A percentile compares a stretch with the other conserved stretches of the same genome.
Conservation (phyloP, 768 basidiomycete genomes). For the Hysterangium stoloniferum region DNA sequence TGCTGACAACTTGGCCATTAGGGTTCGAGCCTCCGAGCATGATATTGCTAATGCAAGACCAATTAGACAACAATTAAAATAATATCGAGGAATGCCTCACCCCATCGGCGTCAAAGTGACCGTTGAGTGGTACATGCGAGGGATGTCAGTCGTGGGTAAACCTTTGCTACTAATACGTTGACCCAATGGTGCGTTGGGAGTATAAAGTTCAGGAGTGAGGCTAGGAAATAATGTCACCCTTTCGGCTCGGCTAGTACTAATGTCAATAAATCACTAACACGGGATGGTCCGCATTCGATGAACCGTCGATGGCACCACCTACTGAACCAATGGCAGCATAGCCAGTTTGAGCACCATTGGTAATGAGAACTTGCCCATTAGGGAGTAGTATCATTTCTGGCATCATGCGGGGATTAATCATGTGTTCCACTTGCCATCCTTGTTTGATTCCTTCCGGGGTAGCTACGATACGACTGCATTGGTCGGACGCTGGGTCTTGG, state of each 20-base stretch:
- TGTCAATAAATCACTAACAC: not conserved
- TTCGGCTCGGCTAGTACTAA: no score
- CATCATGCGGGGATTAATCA: constrained; percentile 28
- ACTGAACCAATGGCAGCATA: constrained; percentile 44
- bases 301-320: constrained; percentile 44
- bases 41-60: not conserved
- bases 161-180: constrained; percentile 25
- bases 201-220: constrained; percentile 26
- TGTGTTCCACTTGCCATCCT: constrained; percentile 27
- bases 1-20: not conserved
- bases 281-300: constrained; percentile 39
- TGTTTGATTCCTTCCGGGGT: constrained; percentile 20
- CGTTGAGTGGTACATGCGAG: constrained; percentile 27
- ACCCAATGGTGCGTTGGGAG: constrained; percentile 25
- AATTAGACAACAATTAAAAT: not conserved
- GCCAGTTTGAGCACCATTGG: constrained; percentile 36
- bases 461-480: constrained; percentile 31
- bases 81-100: not conserved
- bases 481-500: constrained; percentile 23
- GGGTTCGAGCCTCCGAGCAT: constrained; percentile 7
- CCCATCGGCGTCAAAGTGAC: constrained; percentile 5
- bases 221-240: no score
- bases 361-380: constrained; percentile 30
- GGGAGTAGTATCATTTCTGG: constrained; percentile 26
- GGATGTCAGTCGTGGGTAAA: constrained; percentile 24